Evolutionary conservation across 2,329 filamentous ascomycete genomes (phyloP).

Genomic region (Didymellaceae sp.): DNA sequence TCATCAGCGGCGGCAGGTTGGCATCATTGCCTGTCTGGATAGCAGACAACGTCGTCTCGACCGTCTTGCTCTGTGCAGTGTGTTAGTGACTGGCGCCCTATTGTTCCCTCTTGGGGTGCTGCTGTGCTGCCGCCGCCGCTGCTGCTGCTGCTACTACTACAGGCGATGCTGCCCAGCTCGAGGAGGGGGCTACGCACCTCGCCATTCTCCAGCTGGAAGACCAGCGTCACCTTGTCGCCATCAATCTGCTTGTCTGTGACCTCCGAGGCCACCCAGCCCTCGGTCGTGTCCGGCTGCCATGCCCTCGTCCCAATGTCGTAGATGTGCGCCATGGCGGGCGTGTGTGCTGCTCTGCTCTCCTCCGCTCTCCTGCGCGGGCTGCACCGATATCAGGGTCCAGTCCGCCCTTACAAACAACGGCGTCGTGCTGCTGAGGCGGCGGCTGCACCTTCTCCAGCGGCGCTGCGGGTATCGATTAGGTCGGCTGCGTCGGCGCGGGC

Average conservation of each 20-base stretch:
- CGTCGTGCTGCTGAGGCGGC: slow-evolving; percentile 1
- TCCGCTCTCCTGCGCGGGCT: slow-evolving; percentile 12
- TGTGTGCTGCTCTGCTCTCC: slow-evolving; percentile 25
- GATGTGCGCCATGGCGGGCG: slow-evolving; percentile 76
- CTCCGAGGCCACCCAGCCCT: slow-evolving; percentile 98
- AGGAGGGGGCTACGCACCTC: slow-evolving; percentile 69
- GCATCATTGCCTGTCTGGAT: slow-evolving; percentile 79
- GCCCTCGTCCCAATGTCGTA: slow-evolving; percentile 97
- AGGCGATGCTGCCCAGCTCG: neutral
- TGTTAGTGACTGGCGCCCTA: slow-evolving; percentile 24
- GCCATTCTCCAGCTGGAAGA: slow-evolving; percentile 90
- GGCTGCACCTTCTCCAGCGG: slow-evolving; percentile 21
- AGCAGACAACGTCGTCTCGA: slow-evolving; percentile 78
- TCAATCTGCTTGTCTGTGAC: slow-evolving; percentile 83
- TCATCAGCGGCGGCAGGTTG: slow-evolving; percentile 91
- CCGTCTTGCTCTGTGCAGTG: slow-evolving; percentile 69
- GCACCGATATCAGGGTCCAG: slow-evolving; percentile 34
- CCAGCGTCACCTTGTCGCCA: slow-evolving; percentile 84
- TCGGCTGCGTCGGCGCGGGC: slow-evolving; percentile 32
- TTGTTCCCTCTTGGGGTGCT: neutral
- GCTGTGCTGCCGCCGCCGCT: neutral
- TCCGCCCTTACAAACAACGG: slow-evolving; percentile 22
- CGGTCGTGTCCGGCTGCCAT: slow-evolving; percentile 95
- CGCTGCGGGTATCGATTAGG: slow-evolving; percentile 21
- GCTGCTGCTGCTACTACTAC: neutral